Evolutionary conservation across 2,329 filamentous ascomycete genomes (phyloP).

Genomic region (Botrytis pseudocinerea): DNA sequence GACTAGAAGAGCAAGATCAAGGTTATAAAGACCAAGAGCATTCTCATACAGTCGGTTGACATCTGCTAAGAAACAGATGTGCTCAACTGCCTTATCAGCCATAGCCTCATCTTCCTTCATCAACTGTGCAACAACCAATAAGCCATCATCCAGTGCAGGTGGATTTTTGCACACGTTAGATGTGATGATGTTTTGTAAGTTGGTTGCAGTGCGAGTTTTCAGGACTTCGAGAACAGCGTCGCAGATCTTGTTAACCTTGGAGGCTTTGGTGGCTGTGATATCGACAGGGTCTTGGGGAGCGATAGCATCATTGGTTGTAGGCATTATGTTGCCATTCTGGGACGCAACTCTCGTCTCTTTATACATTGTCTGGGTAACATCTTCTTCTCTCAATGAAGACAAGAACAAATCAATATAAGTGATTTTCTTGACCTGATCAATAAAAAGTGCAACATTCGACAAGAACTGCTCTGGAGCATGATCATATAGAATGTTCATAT

Average conservation of each 20-base stretch:
- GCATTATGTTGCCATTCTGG: slow-evolving; percentile 38
- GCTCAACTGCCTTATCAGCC: slow-evolving; percentile 87
- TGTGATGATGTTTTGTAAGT: slow-evolving; percentile 88
- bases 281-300: slow-evolving; percentile 23
- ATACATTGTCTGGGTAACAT: slow-evolving; percentile 93
- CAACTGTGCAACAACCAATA: slow-evolving; percentile 75
- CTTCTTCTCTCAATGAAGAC: slow-evolving; percentile 83
- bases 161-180: slow-evolving; percentile 92
- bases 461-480: slow-evolving; percentile 88
- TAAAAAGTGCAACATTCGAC: slow-evolving; percentile 69
- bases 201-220: slow-evolving; percentile 59
- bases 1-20: slow-evolving; percentile 85
- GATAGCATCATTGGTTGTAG: slow-evolving; percentile 30
- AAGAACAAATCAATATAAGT: slow-evolving; percentile 89
- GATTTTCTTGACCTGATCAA: slow-evolving; percentile 79
- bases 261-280: slow-evolving; percentile 34
- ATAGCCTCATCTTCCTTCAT: slow-evolving; percentile 66
- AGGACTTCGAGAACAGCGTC: slow-evolving; percentile 76
- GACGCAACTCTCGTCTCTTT: slow-evolving; percentile 69
- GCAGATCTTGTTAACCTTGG: slow-evolving; percentile 86
- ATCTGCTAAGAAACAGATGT: slow-evolving; percentile 96
- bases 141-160: slow-evolving; percentile 82
- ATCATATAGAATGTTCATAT: slow-evolving; percentile 97
- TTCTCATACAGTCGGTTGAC: slow-evolving; percentile 90
- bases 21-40: slow-evolving; percentile 85